Base-by-base conservation (phyloP, 2,329 filamentous ascomycete species). In the Curvularia sp. region DNA sequence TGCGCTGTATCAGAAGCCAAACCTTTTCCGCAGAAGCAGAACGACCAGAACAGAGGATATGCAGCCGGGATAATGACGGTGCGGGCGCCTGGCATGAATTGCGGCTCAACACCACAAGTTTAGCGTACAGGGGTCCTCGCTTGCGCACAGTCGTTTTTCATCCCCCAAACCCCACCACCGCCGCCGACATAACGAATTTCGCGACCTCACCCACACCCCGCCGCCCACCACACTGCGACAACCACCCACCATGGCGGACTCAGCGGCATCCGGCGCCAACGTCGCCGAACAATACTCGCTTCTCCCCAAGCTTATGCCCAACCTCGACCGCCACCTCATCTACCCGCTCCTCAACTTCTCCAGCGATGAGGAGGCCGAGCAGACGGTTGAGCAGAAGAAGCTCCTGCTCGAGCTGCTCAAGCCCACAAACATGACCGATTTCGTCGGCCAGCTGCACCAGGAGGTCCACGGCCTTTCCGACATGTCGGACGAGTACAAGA, bases 341-440 rank as follows among this genome's bases (percentile, higher is more conserved):
- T 99, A 96, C 82, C 95, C 95, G 67, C 87, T 99, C 65, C 89
- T 99, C 77, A 93, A 97, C 82, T 97, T 97, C 80, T 86, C 90
- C 73, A 89, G 89, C 74, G 88, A 89, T 75, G 88, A 92, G 78
- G 89, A 96, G 67, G 89, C 93, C 77, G 90, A 93, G 85, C 72
- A 85, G 79, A 80, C 86, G 55, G 84, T 84, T 72, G 89, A 93
- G 78, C 89, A 96, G 71, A 89, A 89, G 64, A 87, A 90, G 76
- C 88, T 93, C 71, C 97, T 97, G 81, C 97, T 94, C 79, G 89
- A 94, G 81, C 88, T 99, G 58, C 88, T 99, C 69, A 94, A 96
- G 83, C 89, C 93, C 79, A 98, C 95, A 74, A 97, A 98, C 85
- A 99, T 99, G 95, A 95, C 90, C 73, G 95, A 99, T 81, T 99